Conservation (phyloP, 2,329 filamentous ascomycete species). For the Colletotrichum echinochloae region DNA sequence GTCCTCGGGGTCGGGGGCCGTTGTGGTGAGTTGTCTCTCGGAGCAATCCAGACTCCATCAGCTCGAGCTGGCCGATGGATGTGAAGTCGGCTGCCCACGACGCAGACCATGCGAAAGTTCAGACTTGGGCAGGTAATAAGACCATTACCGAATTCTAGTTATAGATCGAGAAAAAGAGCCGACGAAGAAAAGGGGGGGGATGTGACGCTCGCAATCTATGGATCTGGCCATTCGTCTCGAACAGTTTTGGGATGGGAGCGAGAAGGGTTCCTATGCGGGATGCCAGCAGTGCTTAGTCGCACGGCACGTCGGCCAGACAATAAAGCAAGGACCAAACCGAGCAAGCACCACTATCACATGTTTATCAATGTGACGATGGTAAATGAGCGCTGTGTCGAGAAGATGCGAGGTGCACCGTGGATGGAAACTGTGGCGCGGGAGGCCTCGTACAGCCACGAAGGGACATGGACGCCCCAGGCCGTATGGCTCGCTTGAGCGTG, state of each 20-base stretch:
- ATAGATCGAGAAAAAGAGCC: constrained; percentile 58
- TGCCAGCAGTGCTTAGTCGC: constrained; percentile 54
- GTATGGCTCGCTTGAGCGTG: background rate
- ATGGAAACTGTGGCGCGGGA: constrained; percentile 59
- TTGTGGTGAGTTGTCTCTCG: constrained; percentile 52
- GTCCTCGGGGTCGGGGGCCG: constrained; percentile 60
- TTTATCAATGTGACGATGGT: constrained; percentile 62
- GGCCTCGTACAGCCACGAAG: background rate
- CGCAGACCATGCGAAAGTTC: background rate
- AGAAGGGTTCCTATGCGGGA: constrained; percentile 59
- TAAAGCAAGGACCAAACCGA: constrained; percentile 53
- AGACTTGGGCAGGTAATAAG: too few relatives aligned
- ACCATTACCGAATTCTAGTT: constrained; percentile 56
- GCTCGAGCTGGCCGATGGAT: constrained; percentile 35
- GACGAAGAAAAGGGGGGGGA: constrained; percentile 44
- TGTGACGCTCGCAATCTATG: background rate
- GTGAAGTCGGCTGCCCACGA: constrained; percentile 4
- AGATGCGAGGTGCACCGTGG: constrained; percentile 62
- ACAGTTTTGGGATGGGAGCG: constrained; percentile 46
- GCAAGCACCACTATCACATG: constrained; percentile 59
- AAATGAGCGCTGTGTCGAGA: constrained; percentile 60
- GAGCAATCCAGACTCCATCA: background rate
- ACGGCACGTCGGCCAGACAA: constrained; percentile 47
- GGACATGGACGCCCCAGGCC: background rate
- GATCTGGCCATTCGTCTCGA: background rate